These are phyloP conservation scores for Hibiscus mutabilis DNA, from an alignment of 345 rosid genomes.

Conservation along the genomic window DNA sequence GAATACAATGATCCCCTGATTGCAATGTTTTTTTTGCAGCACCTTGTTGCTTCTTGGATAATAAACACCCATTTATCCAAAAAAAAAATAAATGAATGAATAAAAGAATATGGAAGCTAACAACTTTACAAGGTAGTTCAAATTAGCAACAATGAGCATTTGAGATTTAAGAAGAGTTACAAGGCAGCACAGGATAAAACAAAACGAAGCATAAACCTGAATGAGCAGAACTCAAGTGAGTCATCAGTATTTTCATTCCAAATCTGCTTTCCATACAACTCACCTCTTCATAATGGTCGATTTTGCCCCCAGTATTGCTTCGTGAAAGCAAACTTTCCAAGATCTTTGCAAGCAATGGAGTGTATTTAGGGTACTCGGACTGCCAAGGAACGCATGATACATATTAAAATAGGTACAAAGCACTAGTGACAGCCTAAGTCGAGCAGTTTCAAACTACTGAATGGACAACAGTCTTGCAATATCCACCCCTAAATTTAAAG, in stretches of 20 bases:
- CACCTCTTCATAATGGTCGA: slow-evolving; percentile 59
- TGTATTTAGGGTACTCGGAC: slow-evolving; percentile 75
- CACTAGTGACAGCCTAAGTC: slow-evolving; percentile 12
- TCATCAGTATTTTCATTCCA: neutral
- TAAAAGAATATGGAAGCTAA: neutral
- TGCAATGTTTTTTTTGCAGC: too few species aligned
- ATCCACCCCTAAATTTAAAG: neutral
- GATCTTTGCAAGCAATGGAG: slow-evolving; percentile 78
- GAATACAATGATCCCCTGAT: too few species aligned
- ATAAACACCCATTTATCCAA: too few species aligned
- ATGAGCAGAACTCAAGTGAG: neutral
- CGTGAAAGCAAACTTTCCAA: slow-evolving; percentile 71
- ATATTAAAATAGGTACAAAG: slow-evolving; percentile 18
- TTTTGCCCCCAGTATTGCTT: slow-evolving; percentile 55
- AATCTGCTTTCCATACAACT: slow-evolving; percentile 15
- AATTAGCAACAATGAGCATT: neutral
- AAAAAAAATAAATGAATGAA: neutral
- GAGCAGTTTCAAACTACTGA: neutral
- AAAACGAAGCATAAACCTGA: neutral
- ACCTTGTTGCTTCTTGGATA: too few species aligned
- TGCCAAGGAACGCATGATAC: slow-evolving; percentile 32
- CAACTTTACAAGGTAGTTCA: neutral
- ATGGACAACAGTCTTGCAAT: neutral
- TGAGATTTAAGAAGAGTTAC: neutral
- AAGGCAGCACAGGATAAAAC: neutral